Base-by-base conservation (phyloP, 371 early-diverging fungal genomes). In the Syncephalastrum monosporum region DNA sequence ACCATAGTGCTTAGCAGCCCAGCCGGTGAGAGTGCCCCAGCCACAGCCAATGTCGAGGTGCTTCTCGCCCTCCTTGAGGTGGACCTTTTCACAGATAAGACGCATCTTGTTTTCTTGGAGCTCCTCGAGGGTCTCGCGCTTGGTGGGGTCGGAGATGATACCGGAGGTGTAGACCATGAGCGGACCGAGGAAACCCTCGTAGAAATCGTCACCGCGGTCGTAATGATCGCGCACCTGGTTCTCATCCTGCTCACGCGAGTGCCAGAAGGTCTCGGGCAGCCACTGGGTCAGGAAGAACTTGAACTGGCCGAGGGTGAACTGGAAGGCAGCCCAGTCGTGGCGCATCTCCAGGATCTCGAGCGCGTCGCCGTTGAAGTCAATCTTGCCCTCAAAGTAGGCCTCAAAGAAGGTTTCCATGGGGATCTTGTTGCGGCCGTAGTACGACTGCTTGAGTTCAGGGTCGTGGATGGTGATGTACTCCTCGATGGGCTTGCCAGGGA, bases 21-120 rank as follows among this genome's bases (percentile, higher is more conserved):
- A 91, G 50, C 91, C 89, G 47, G 85, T 83, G 47, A 97, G 84
- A 17, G 97, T 96, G 57, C 96, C 97, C 97, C 98, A 97, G n/a
- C 97, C 98, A 72, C 96, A 95, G 53, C 98, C 98, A 78, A 98
- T 94, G 79, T 98, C 98, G 75, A 98, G 79, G 68, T 92, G 90
- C 52, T 86, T 84, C 64, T 95, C 95, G 61, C 95, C 96, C 58
- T 84, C 72, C 82, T 91, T 88, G 71, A 97, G 81, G 61, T 90
- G 84, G 14, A 95, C 69, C 76, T 91, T 91, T 56, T 94, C 87
- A 69, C 89, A 89, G 47, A 98, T 94, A 51, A 91, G 80, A 56
- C 87, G 82, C 77, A 97, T 78, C 83, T 97, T 97, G 88, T 95
- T 95, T 64, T 91, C 89, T 73, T 97, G 98, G 64, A 98, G 60